These are phyloP conservation scores for Diutina catenulata DNA, from an alignment of 1,139 yeast genomes.

Conservation along the genomic window DNA sequence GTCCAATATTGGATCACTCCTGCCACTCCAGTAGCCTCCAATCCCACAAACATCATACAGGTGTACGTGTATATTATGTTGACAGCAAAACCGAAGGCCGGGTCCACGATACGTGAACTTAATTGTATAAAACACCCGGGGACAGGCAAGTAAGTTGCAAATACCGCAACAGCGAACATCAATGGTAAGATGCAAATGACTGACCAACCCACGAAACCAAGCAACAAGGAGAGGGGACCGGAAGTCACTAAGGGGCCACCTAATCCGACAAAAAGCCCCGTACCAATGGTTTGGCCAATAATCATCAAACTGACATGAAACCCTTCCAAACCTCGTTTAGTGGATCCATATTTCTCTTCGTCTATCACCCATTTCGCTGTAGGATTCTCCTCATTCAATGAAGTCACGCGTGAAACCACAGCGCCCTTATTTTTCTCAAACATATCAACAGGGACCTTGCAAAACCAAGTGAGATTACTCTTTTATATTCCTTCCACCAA, in stretches of 20 bases:
- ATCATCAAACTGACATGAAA: constrained; percentile 39
- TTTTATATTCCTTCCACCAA: too few species aligned
- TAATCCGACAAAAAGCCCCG: constrained; percentile 33
- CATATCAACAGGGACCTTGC: too few species aligned
- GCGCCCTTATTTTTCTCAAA: too few species aligned
- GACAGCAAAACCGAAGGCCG: constrained; percentile 29
- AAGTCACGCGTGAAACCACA: too few species aligned
- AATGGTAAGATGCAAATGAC: constrained; percentile 26
- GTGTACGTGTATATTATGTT: constrained; percentile 25
- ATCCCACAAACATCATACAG: constrained; percentile 24
- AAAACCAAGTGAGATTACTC: too few species aligned
- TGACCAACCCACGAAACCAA: constrained; percentile 25
- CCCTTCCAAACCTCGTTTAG: constrained; percentile 27
- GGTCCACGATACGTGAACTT: constrained; percentile 28
- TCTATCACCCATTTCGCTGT: too few species aligned
- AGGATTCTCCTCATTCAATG: too few species aligned
- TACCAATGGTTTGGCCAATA: constrained; percentile 39
- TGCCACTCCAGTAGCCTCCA: constrained; percentile 27
- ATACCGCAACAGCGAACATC: constrained; percentile 29
- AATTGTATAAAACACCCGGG: constrained; percentile 27
- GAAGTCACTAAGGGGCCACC: constrained; percentile 22
- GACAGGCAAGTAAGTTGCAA: constrained; percentile 28
- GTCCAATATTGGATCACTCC: constrained; percentile 26
- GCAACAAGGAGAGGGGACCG: constrained; percentile 25
- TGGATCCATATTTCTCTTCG: too few species aligned